Base-by-base conservation (phyloP, 768 basidiomycete genomes). In the Mycena vulgaris region DNA sequence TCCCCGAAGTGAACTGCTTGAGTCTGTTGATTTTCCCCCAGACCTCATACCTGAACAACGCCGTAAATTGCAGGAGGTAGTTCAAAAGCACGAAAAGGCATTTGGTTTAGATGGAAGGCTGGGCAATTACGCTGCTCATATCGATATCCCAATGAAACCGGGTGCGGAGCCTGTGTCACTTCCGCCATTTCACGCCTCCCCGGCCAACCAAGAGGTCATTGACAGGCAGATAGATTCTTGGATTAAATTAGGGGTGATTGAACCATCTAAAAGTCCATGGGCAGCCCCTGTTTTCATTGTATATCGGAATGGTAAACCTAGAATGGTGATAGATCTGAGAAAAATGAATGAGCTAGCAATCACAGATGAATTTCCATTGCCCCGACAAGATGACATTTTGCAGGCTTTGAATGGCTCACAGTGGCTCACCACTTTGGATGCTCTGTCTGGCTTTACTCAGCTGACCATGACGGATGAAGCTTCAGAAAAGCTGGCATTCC, bases 241-340 rank as follows among this genome's bases (percentile, higher is more conserved):
- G 40, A 42, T 42, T 42, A 42, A 42, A 42, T 16, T 42, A 21
- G 40, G 40, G 13, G 40, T 42, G 5, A 42, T 42, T 17, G 16
- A 42, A 42, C 40, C 33, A 13, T 35, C 33, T 35, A 35, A 35
- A 35, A 35, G 33, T 35, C 33, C 33, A 35, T 35, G 33, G 40
- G 40, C 40, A 0, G 75, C 75, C 0, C 80, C 78, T 0, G 74
- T 73, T 1, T 64, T 79, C 11, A 81, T 84, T 7, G 79, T 78
- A 0, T 84, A 84, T 61, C 63, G 79, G 1, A 83, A 83, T 45
- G 73, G 75, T 0, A 84, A 84, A 66, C 77, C 82, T 0, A 67
- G 80, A 2, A 69, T 85, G 35, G 78, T 77, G 11, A 72, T 84
- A 4, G 81, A 84, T 59, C 80, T 80, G 51, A 47, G 82, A 0